Conservation (phyloP, 2,329 filamentous ascomycete species). For the Pseudocercospora vitis region DNA sequence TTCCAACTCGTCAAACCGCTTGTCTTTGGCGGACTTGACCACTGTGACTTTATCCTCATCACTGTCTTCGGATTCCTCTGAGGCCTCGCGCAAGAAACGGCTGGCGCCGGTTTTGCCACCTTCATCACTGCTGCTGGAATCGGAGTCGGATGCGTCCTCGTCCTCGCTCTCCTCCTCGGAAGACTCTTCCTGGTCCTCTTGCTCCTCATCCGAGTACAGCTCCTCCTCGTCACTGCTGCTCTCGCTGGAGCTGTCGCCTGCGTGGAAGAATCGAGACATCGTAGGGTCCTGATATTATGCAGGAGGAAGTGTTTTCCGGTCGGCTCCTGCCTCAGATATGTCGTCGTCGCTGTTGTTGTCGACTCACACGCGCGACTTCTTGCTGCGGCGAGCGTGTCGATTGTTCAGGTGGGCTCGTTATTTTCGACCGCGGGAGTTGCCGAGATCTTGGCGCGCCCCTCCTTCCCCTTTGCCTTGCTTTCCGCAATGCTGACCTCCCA, state of each 20-base stretch:
- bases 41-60: constrained; percentile 83
- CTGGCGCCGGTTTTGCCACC: constrained; percentile 68
- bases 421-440: constrained; percentile 3
- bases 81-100: constrained; percentile 73
- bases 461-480: not conserved
- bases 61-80: constrained; percentile 66
- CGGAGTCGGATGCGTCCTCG: constrained; percentile 52
- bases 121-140: constrained; percentile 53
- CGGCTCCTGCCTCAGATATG: constrained; percentile 21
- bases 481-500: not conserved
- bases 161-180: constrained; percentile 39
- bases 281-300: constrained; percentile 10
- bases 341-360: constrained; percentile 2
- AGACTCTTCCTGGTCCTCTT: constrained; percentile 58
- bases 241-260: constrained; percentile 92
- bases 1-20: constrained; percentile 91
- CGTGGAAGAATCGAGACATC: constrained; percentile 90
- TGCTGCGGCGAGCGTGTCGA: not conserved
- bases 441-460: constrained; percentile 1
- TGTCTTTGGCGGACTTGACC: constrained; percentile 97
- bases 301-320: not conserved
- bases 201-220: constrained; percentile 79
- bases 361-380: constrained; percentile 12
- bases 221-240: constrained; percentile 93
- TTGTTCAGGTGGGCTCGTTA: not conserved